Evolutionary conservation across 345 rosid genomes (phyloP), one percentile per base, ranked within the genome.

Genomic region (Salix caprea): DNA sequence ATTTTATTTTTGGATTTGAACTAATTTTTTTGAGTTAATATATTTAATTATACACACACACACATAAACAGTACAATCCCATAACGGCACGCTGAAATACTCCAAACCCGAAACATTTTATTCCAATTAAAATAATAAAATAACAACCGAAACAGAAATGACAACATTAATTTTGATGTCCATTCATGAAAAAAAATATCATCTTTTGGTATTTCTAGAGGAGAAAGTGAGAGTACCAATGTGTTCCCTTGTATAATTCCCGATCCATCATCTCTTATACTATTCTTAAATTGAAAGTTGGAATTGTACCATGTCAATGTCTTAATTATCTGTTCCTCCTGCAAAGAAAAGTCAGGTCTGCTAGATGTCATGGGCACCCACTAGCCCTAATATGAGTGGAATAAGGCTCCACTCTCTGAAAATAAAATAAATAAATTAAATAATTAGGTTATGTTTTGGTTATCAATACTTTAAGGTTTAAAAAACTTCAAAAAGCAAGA

Each of bases 401-500:
- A 83, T 56, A 75, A 66, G 23, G 11, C 28, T n/a, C n/a, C 34
- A 44, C 50, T 39, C 69, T 39, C 19, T 74, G 26, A 48, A n/a
- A 30, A 37, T 58, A 67, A 76, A 58, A 1, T 32, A 36, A 18
- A 12, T 23, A 18, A 60, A 73, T 30, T 56, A 71, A 62, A 46
- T 40, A 50, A 69, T 75, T 39, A 76, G 60, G 69, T 67, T 30
- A 83, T 77, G 65, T 70, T 56, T 37, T 73, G 74, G 42, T 34
- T 73, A 67, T 71, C 14, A 69, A 44, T 40, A n/a, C 74, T 48
- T 65, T 65, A 61, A 66, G 68, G 68, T n/a, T 61, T 69, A 46
- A 32, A 77, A 73, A 76, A 69, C 74, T 77, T 66, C 24, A 54
- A 73, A 84, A 78, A 73, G 79, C 19, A 75, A 69, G 30, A 81